Conservation (phyloP, 805 yeast species). For the Saturnispora quitensis region DNA sequence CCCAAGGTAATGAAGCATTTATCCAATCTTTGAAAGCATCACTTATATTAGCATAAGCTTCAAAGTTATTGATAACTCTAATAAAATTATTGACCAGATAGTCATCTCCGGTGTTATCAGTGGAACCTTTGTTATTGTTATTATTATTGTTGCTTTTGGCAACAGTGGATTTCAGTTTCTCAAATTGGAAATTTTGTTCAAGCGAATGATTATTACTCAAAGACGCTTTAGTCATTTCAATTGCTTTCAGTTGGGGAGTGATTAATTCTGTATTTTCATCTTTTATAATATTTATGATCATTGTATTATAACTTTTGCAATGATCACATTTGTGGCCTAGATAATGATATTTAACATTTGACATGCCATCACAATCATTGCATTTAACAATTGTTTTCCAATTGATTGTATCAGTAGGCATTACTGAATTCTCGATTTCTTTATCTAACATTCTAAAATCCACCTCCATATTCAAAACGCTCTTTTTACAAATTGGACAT, state of each 20-base stretch:
- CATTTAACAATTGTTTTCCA: conserved; percentile 75
- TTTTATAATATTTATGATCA: conserved; percentile 59
- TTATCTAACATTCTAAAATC: conserved; percentile 80
- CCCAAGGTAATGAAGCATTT: conserved; percentile 11
- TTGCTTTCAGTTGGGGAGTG: not conserved
- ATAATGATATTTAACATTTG: conserved; percentile 68
- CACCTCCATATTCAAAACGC: conserved; percentile 80
- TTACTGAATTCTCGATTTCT: conserved; percentile 65
- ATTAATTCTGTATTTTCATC: conserved; percentile 34
- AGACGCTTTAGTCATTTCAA: conserved; percentile 1
- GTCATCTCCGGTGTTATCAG: conserved; percentile 12
- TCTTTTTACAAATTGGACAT: conserved; percentile 84
- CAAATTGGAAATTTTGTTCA: conserved; percentile 28
- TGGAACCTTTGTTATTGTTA: not conserved
- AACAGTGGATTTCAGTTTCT: conserved; percentile 12
- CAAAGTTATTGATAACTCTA: conserved; percentile 28
- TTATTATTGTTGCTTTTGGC: not conserved
- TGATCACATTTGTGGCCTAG: conserved; percentile 82
- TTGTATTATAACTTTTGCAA: conserved; percentile 82
- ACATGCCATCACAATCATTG: conserved; percentile 82
- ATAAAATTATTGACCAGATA: conserved; percentile 27
- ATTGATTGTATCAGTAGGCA: conserved; percentile 69
- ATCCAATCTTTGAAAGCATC: conserved; percentile 32
- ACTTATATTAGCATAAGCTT: conserved; percentile 25
- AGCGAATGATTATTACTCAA: conserved; percentile 15